These are phyloP conservation scores for Thielaviopsis musarum DNA, from an alignment of 2,329 filamentous ascomycete genomes.

Conservation along the genomic window DNA sequence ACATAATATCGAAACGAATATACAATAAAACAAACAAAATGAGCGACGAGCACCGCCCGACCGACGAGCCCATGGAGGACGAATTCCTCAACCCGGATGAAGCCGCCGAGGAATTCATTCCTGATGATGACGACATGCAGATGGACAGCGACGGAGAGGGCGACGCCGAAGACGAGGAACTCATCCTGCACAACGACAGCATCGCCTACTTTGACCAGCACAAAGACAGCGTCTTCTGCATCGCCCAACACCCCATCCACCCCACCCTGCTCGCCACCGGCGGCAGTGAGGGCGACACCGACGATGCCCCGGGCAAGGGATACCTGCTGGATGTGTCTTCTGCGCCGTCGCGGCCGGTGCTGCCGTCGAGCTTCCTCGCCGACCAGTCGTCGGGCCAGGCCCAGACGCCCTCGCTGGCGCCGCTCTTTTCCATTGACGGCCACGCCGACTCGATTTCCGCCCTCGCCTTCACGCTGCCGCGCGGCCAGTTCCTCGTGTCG, in stretches of 20 bases:
- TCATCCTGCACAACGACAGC: conserved; percentile 80
- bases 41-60: conserved; percentile 1
- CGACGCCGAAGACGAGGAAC: conserved; percentile 37
- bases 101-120: conserved; percentile 14
- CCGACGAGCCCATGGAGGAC: conserved; percentile 8
- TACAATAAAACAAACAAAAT: background rate
- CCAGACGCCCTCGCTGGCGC: conserved; percentile 36
- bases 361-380: conserved; percentile 60
- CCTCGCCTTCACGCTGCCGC: conserved; percentile 66
- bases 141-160: conserved; percentile 66
- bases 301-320: conserved; percentile 54
- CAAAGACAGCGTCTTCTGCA: conserved; percentile 83
- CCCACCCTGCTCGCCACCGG: conserved; percentile 72
- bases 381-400: conserved; percentile 39
- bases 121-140: conserved; percentile 42
- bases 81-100: conserved; percentile 12
- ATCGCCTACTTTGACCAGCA: conserved; percentile 81
- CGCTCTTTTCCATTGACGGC: conserved; percentile 64
- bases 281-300: conserved; percentile 45
- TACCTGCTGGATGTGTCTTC: conserved; percentile 68
- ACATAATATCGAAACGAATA: background rate
- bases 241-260: conserved; percentile 76
- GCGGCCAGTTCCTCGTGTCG: conserved; percentile 70
- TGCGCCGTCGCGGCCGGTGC: conserved; percentile 44
- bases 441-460: conserved; percentile 86